Evolutionary conservation across 192 early-diverging fungal genomes (phyloP).

Genomic region (Coemansia sp.): DNA sequence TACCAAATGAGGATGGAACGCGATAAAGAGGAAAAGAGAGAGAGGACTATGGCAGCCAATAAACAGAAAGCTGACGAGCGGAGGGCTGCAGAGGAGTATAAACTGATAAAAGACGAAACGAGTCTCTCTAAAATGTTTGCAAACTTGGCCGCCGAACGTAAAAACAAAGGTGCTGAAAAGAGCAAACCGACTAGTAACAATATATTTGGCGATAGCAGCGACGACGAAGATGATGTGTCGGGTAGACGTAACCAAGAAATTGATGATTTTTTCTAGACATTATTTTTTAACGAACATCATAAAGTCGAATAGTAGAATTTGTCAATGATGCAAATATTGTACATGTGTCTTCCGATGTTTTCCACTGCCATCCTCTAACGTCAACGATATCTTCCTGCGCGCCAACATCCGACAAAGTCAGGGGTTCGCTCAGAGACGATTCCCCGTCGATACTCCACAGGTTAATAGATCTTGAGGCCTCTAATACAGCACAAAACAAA

Average conservation of each 20-base stretch:
- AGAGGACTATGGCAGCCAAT: slow-evolving; percentile 27
- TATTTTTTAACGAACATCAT: slow-evolving; percentile 33
- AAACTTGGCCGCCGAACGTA: slow-evolving; percentile 26
- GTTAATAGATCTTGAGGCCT: slow-evolving; percentile 21
- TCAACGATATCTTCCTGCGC: slow-evolving; percentile 37
- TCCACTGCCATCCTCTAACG: slow-evolving; percentile 39
- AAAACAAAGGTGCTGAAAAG: slow-evolving; percentile 18
- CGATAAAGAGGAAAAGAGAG: slow-evolving; percentile 47
- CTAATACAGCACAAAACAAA: slow-evolving; percentile 44
- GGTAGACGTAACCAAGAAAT: slow-evolving; percentile 24
- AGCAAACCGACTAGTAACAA: slow-evolving; percentile 18
- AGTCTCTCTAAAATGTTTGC: slow-evolving; percentile 58
- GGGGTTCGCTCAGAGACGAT: background rate
- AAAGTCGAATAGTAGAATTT: slow-evolving; percentile 33
- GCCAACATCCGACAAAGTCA: slow-evolving; percentile 13
- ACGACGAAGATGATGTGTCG: slow-evolving; percentile 5
- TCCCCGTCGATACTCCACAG: slow-evolving; percentile 19
- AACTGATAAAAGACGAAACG: slow-evolving; percentile 39
- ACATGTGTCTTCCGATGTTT: background rate
- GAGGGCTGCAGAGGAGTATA: slow-evolving; percentile 36
- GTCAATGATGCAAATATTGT: slow-evolving; percentile 36
- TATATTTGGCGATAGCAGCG: slow-evolving; percentile 32
- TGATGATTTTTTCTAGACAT: slow-evolving; percentile 30
- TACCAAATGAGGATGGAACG: slow-evolving; percentile 69
- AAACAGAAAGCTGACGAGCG: slow-evolving; percentile 56